A percentile compares a stretch with the other conserved stretches of the same genome.
Conservation (phyloP, 2,329 filamentous ascomycete genomes). For the Trichoderma hamatum region DNA sequence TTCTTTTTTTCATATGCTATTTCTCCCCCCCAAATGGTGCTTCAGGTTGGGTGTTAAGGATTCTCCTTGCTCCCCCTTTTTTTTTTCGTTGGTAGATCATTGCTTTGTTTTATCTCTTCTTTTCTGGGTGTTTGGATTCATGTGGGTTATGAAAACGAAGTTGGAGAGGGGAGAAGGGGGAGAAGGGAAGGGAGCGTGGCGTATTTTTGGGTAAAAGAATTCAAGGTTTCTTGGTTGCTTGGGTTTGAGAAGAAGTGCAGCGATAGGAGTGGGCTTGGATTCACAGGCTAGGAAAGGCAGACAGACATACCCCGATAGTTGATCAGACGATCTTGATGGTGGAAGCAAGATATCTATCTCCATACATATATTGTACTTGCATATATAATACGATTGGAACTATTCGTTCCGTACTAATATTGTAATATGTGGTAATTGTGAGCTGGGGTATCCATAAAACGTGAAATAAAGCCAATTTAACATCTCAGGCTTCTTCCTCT, state of each 20-base stretch:
- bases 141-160: background rate
- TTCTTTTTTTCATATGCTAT: background rate
- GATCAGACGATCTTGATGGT: background rate
- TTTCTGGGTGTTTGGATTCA: background rate
- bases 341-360: background rate
- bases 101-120: background rate
- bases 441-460: slow-evolving; percentile 2
- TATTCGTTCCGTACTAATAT: background rate
- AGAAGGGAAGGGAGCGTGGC: background rate
- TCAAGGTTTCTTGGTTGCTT: background rate
- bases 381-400: background rate
- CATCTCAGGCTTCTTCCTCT: background rate
- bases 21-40: background rate
- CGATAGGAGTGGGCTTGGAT: background rate
- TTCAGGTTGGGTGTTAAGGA: background rate
- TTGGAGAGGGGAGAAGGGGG: background rate
- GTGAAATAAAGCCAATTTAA: background rate
- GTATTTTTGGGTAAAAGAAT: background rate
- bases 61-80: background rate
- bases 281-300: background rate
- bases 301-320: slow-evolving; percentile 12
- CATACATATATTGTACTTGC: background rate
- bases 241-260: background rate
- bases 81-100: slow-evolving; percentile 3
- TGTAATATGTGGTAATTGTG: background rate